phyloP scores from a whole-genome alignment of 2,329 filamentous ascomycete species.

The Cryoendolithus antarcticus region DNA sequence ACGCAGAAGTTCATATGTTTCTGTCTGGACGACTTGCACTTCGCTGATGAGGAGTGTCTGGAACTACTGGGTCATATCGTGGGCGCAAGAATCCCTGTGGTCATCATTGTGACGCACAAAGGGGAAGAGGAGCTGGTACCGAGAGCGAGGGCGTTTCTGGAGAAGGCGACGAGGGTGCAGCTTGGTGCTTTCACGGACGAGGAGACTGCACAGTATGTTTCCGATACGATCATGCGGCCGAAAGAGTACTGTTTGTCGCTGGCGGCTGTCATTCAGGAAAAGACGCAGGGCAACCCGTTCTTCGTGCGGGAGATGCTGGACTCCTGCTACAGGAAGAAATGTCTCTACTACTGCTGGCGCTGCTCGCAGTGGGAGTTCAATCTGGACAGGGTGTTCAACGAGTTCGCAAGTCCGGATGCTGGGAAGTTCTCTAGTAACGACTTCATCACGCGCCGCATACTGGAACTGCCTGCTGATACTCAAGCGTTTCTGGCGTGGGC shows the following conservation, averaged over 20 bases:
- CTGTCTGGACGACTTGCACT: slow-evolving; percentile 80
- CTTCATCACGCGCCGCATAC: slow-evolving; percentile 67
- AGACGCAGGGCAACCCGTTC: slow-evolving; percentile 79
- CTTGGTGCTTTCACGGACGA: slow-evolving; percentile 63
- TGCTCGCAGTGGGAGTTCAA: slow-evolving; percentile 74
- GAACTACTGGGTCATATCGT: slow-evolving; percentile 76
- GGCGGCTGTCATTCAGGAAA: slow-evolving; percentile 75
- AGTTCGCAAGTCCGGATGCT: slow-evolving; percentile 68
- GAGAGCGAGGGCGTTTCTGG: slow-evolving; percentile 26
- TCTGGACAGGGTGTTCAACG: slow-evolving; percentile 71
- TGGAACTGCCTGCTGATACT: slow-evolving; percentile 62
- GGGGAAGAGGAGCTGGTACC: slow-evolving; percentile 28
- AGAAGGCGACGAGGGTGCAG: slow-evolving; percentile 51
- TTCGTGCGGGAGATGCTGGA: slow-evolving; percentile 86
- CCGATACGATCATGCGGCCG: slow-evolving; percentile 62
- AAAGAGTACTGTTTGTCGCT: slow-evolving; percentile 63
- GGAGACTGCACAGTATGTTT: slow-evolving; percentile 72
- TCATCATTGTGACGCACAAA: slow-evolving; percentile 59
- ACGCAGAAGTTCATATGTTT: slow-evolving; percentile 79
- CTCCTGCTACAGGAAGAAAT: slow-evolving; percentile 72
- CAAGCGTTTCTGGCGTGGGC: slow-evolving; percentile 77
- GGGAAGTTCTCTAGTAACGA: slow-evolving; percentile 70
- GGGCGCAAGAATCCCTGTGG: slow-evolving; percentile 63
- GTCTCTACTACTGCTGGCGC: slow-evolving; percentile 83
- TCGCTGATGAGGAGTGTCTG: slow-evolving; percentile 75